Conservation (phyloP, 495 filamentous ascomycete species). For the Tetracladium setigerum region DNA sequence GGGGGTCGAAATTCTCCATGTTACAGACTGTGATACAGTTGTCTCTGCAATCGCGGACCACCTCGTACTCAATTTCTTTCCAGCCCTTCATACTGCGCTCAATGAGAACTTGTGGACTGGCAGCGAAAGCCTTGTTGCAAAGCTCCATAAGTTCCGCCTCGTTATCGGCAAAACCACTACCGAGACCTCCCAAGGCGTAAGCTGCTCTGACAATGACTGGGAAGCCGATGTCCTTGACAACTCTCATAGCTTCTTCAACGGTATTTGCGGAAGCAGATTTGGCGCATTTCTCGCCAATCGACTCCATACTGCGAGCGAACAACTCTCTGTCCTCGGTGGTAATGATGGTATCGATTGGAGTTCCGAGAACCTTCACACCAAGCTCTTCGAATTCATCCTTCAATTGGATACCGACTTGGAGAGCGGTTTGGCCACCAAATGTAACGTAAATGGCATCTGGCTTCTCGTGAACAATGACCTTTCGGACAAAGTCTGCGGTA, state of each 20-base stretch:
- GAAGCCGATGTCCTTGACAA: slow-evolving; percentile 84
- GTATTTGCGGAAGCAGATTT: slow-evolving; percentile 88
- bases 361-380: slow-evolving; percentile 90
- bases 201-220: slow-evolving; percentile 96
- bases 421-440: slow-evolving; percentile 92
- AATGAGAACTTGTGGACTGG: slow-evolving; percentile 90
- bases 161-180: slow-evolving; percentile 91
- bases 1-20: slow-evolving; percentile 99
- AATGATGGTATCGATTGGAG: slow-evolving; percentile 95
- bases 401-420: slow-evolving; percentile 91
- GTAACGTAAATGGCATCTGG: slow-evolving; percentile 95
- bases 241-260: slow-evolving; percentile 75
- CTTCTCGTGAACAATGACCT: slow-evolving; percentile 86
- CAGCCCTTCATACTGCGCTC: slow-evolving; percentile 99
- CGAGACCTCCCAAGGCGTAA: slow-evolving; percentile 91
- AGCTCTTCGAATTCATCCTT: slow-evolving; percentile 90
- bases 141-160: slow-evolving; percentile 79
- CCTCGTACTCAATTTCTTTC: slow-evolving; percentile 99
- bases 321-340: slow-evolving; percentile 96
- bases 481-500: slow-evolving; percentile 93
- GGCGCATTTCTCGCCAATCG: slow-evolving; percentile 94
- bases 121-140: slow-evolving; percentile 92
- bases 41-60: slow-evolving; percentile 90
- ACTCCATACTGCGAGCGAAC: slow-evolving; percentile 97
- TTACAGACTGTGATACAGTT: slow-evolving; percentile 99